Conservation (phyloP, 2,329 filamentous ascomycete species). For the Botrytis pseudocinerea region DNA sequence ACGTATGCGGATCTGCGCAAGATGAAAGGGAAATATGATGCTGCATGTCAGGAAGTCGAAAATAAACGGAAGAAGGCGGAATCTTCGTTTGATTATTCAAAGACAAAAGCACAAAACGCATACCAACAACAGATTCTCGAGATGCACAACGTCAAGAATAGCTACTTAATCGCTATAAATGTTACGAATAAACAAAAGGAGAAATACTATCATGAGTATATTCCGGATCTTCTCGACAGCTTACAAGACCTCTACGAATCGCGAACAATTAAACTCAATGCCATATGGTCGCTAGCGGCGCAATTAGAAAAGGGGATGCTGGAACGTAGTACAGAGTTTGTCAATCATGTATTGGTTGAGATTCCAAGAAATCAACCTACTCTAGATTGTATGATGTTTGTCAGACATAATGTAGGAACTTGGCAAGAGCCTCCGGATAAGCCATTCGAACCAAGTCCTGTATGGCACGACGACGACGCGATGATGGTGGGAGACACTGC, state of each 20-base stretch:
- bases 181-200: constrained; percentile 98
- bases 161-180: constrained; percentile 94
- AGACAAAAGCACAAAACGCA: constrained; percentile 83
- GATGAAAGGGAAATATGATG: constrained; percentile 89
- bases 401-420: constrained; percentile 80
- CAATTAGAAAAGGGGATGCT: constrained; percentile 79
- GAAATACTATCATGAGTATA: constrained; percentile 94
- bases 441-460: constrained; percentile 87
- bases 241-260: constrained; percentile 93
- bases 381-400: constrained; percentile 97
- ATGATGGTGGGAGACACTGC: constrained; percentile 87
- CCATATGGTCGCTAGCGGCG: constrained; percentile 79
- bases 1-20: constrained; percentile 86
- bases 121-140: constrained; percentile 92
- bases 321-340: constrained; percentile 67
- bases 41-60: constrained; percentile 91
- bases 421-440: constrained; percentile 87
- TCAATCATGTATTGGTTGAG: constrained; percentile 73
- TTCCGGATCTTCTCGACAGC: constrained; percentile 90
- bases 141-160: constrained; percentile 98
- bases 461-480: constrained; percentile 90
- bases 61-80: constrained; percentile 93
- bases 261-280: constrained; percentile 78
- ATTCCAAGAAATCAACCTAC: constrained; percentile 85
- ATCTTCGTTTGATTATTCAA: constrained; percentile 80